Conservation (phyloP, 2,329 filamentous ascomycete species). For the Fusarium circinatum region DNA sequence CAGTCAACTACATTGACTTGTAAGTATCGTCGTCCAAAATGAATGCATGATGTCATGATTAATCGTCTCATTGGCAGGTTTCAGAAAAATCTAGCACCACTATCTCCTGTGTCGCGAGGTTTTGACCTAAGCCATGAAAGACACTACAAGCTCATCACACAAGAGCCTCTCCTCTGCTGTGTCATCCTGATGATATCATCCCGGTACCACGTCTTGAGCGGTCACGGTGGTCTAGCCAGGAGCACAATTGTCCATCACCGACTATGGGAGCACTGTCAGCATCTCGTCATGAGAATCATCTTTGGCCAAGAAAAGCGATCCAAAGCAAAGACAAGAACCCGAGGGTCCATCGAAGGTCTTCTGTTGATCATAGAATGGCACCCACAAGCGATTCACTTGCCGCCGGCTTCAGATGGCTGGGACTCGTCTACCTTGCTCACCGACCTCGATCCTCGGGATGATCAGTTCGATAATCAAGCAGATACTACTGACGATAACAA, state of each 20-base stretch:
- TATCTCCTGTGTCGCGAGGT: slow-evolving; percentile 61
- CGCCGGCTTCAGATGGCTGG: slow-evolving; percentile 64
- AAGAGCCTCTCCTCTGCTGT: slow-evolving; percentile 63
- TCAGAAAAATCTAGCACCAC: slow-evolving; percentile 17
- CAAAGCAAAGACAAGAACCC: slow-evolving; percentile 58
- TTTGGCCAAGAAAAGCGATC: slow-evolving; percentile 64
- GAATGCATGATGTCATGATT: neutral
- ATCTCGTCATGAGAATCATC: slow-evolving; percentile 62
- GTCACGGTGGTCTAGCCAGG: slow-evolving; percentile 56
- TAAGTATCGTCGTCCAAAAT: slow-evolving; percentile 37
- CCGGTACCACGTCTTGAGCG: slow-evolving; percentile 58
- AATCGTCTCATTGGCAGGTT: neutral
- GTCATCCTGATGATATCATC: slow-evolving; percentile 66
- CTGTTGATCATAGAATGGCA: slow-evolving; percentile 67
- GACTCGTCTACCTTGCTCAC: slow-evolving; percentile 62
- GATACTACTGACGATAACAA: neutral
- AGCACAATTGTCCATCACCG: slow-evolving; percentile 64
- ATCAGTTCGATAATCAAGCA: slow-evolving; percentile 20
- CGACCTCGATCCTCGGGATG: slow-evolving; percentile 48
- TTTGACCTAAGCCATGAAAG: slow-evolving; percentile 60
- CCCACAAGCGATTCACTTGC: slow-evolving; percentile 63
- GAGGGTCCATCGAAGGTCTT: slow-evolving; percentile 64
- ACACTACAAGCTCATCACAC: slow-evolving; percentile 58
- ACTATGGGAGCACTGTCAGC: slow-evolving; percentile 64
- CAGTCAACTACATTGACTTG: slow-evolving; percentile 62